phyloP scores from a whole-genome alignment of 805 yeast genomes.

The Candida germanica region DNA sequence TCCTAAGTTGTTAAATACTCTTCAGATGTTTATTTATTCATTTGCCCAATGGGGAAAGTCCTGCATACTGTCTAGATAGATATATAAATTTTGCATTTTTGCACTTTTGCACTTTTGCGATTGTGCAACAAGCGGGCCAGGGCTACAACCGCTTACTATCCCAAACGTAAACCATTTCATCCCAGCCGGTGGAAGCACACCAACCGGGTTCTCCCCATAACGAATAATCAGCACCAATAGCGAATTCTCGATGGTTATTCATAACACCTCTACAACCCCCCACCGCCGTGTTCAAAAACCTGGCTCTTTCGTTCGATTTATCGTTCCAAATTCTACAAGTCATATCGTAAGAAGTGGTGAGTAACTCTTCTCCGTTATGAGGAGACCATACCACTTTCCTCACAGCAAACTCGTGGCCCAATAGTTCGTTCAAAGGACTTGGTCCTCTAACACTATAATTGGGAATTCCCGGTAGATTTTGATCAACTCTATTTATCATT shows the following conservation, averaged over 20 bases:
- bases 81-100: too few species aligned
- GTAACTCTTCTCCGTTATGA: constrained; percentile 64
- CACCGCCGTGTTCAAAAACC: constrained; percentile 36
- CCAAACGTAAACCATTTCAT: constrained; percentile 91
- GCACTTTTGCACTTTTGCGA: too few species aligned
- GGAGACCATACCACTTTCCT: constrained; percentile 87
- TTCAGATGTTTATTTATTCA: constrained; percentile 6
- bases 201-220: constrained; percentile 96
- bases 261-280: constrained; percentile 60
- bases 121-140: too few species aligned
- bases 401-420: constrained; percentile 89
- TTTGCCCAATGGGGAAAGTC: constrained; percentile 12
- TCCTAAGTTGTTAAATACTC: background rate
- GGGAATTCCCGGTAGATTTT: constrained; percentile 30
- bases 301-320: constrained; percentile 55
- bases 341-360: constrained; percentile 90
- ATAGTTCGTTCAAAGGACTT: constrained; percentile 69
- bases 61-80: too few species aligned
- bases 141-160: constrained; percentile 49
- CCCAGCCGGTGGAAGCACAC: constrained; percentile 96
- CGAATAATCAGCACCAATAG: constrained; percentile 91
- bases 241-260: constrained; percentile 80
- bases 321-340: constrained; percentile 85
- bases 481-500: constrained; percentile 48
- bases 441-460: constrained; percentile 50